Conservation (phyloP, 1,284 basidiomycete species). For the Tremellales sp. region DNA sequence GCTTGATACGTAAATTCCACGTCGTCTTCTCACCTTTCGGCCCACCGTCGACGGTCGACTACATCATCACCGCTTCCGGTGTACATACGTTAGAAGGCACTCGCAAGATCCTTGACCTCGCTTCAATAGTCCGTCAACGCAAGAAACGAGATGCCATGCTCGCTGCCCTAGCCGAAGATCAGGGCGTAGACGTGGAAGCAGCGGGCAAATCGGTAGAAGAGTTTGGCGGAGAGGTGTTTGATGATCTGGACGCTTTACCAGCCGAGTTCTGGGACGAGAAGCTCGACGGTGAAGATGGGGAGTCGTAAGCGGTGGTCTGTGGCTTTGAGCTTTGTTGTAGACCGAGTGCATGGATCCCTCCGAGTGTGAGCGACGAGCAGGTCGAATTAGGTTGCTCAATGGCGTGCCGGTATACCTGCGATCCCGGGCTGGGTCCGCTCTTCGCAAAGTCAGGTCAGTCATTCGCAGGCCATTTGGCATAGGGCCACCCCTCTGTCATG, state of each 20-base stretch:
- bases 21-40: conserved; percentile 70
- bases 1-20: conserved; percentile 48
- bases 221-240: conserved; percentile 18
- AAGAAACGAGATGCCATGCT: neutral
- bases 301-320: too few species aligned
- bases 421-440: too few species aligned
- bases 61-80: conserved; percentile 61
- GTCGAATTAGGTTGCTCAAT: too few species aligned
- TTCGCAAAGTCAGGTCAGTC: too few species aligned
- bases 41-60: conserved; percentile 62
- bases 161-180: neutral
- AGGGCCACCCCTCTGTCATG: neutral
- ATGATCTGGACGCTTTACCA: conserved; percentile 33
- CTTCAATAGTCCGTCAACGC: conserved; percentile 1
- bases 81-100: conserved; percentile 42
- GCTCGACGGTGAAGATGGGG: conserved; percentile 1
- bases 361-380: too few species aligned
- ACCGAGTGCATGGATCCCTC: too few species aligned
- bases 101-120: neutral
- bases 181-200: neutral
- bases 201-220: conserved; percentile 1
- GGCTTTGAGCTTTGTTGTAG: too few species aligned
- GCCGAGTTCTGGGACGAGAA: conserved; percentile 33
- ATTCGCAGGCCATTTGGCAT: neutral
- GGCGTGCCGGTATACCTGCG: too few species aligned